Conservation (phyloP, 2,329 filamentous ascomycete genomes). For the Teratosphaeria viscida region DNA sequence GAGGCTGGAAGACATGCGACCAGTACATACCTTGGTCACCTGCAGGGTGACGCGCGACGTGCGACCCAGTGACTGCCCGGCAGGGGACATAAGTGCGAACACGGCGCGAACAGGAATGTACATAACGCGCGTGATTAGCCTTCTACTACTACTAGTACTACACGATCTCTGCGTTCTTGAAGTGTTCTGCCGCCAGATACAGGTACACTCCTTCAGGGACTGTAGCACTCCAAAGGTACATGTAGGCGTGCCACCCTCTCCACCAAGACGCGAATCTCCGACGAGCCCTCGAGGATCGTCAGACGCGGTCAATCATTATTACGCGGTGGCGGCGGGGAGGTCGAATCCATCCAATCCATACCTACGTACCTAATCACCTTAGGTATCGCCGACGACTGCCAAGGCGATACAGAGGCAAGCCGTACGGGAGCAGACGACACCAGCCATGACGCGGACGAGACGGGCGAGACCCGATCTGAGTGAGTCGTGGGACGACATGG, state of each 20-base stretch:
- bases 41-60: background rate
- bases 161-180: background rate
- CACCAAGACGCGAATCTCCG: background rate
- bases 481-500: conserved; percentile 26
- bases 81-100: background rate
- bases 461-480: conserved; percentile 12
- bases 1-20: too few species aligned
- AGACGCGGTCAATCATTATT: background rate
- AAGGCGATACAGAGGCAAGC: background rate
- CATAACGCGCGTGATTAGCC: background rate
- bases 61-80: background rate
- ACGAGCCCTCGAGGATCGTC: background rate
- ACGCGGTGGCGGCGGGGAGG: background rate
- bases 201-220: too few species aligned
- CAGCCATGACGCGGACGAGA: background rate
- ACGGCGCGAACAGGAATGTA: background rate
- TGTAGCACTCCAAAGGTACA: background rate
- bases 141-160: background rate
- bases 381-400: background rate
- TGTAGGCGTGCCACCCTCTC: background rate
- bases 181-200: background rate
- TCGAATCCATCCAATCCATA: too few species aligned
- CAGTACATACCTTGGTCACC: background rate
- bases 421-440: background rate
- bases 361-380: too few species aligned